These are phyloP conservation scores for Fistulifera pelliculosa DNA, from an alignment of 108 stramenopile species.

Conservation along the genomic window DNA sequence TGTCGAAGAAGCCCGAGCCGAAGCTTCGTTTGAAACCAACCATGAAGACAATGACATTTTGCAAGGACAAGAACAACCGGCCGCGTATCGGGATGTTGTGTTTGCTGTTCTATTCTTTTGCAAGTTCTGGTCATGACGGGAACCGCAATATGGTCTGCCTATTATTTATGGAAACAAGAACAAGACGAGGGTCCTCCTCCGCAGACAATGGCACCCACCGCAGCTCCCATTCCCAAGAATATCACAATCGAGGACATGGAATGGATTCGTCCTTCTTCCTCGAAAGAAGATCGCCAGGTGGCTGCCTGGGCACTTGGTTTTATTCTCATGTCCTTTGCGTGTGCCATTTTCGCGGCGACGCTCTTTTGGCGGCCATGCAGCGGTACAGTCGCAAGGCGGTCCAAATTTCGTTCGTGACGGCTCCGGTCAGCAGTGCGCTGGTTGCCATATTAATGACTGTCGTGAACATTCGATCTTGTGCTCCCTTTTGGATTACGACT, in stretches of 20 bases:
- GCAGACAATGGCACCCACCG: not conserved
- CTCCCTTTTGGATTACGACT: not conserved
- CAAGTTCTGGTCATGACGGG: constrained; percentile 27
- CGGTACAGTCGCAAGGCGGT: not conserved
- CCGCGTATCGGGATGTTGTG: constrained; percentile 11
- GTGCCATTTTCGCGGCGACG: not conserved
- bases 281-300: not conserved
- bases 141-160: constrained; percentile 4
- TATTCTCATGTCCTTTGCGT: not conserved
- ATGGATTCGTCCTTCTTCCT: not conserved
- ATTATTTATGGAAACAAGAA: not conserved
- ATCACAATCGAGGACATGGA: not conserved
- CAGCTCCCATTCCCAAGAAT: not conserved
- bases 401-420: constrained; percentile 1
- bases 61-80: constrained; percentile 17
- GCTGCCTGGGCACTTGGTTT: too few species aligned
- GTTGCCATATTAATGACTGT: constrained; percentile 2
- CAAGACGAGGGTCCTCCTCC: not conserved
- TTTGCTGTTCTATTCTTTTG: constrained; percentile 34
- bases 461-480: not conserved
- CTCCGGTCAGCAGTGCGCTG: not conserved
- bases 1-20: too few species aligned
- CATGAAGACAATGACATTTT: not conserved
- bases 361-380: not conserved
- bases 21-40: too few species aligned